Base-by-base conservation (phyloP, 2,329 filamentous ascomycete species). In the Diaporthe longicolla region DNA sequence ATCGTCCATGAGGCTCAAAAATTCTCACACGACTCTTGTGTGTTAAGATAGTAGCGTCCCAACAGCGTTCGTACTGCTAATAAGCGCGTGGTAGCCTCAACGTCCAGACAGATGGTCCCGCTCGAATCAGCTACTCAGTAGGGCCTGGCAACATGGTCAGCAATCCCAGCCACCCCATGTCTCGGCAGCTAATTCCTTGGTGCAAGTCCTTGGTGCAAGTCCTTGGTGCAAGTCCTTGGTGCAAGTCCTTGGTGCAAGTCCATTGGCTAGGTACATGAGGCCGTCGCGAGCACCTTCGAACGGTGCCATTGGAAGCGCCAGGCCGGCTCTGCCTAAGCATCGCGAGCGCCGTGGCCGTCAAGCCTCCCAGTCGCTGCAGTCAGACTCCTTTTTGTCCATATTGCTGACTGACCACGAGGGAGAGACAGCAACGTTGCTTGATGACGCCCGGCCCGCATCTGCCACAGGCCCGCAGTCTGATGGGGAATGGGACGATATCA, bases 1-100 rank as follows among this genome's bases (percentile, higher is more conserved):
- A 68, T 68, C 63, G 45, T 21, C 45, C 32, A 21, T 68, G 63
- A 68, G 63, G 63, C 63, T 68, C 63, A 68, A 68, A 68, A 68
- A n/a, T 15, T 1, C 6, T n/a, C 63, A 19, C 32, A 40, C 48
- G 29, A 52, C 32, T 66, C 48, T 37, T 32, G 32, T 10, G 19
- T 26, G 45, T 66, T 45, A 40, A 26, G 5, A 48, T 17, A 50
- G 32, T 37, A 26, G 32, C 17, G 32, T 29, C 48, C 26, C 15
- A 21, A 68, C 32, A 15, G 21, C 21, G 13, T 32, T 52, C n/a
- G 7, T 29, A 1, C 61, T 52, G 61, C 45, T 66, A 17, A 32
- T 10, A n/a, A 21, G 11, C 26, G 43, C n/a, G 9, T 37, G 19
- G 19, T 29, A 52, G 61, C 19, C 29, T 35, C 15, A 32, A 35